These are phyloP conservation scores for Auricularia sp. DNA, from an alignment of 768 basidiomycete species.

Conservation along the genomic window DNA sequence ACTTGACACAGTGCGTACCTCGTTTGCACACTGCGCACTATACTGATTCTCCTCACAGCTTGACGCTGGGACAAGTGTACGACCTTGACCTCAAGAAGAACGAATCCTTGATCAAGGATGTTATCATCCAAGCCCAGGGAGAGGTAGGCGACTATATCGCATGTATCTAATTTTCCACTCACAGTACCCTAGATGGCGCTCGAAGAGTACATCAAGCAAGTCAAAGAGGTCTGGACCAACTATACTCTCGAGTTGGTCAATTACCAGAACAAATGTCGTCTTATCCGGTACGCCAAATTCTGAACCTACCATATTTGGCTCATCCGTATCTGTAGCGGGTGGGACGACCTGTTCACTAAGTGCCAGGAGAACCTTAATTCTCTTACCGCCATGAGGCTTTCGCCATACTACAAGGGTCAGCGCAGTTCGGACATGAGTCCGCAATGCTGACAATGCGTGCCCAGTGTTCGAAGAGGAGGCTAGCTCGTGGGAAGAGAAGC, in stretches of 20 bases:
- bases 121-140: slow-evolving; percentile 94
- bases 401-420: slow-evolving; percentile 93
- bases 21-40: neutral
- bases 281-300: slow-evolving; percentile 56
- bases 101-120: slow-evolving; percentile 83
- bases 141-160: slow-evolving; percentile 44
- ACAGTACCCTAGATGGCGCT: slow-evolving; percentile 66
- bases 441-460: slow-evolving; percentile 8
- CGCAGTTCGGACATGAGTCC: neutral
- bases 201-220: slow-evolving; percentile 91
- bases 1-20: slow-evolving; percentile 51
- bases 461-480: slow-evolving; percentile 88
- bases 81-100: slow-evolving; percentile 94
- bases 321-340: slow-evolving; percentile 47
- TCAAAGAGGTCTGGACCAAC: slow-evolving; percentile 93
- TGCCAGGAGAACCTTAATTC: slow-evolving; percentile 97
- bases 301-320: neutral
- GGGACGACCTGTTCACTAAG: slow-evolving; percentile 95
- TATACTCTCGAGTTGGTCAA: slow-evolving; percentile 95
- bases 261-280: slow-evolving; percentile 96
- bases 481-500: slow-evolving; percentile 90
- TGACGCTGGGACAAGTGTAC: slow-evolving; percentile 95
- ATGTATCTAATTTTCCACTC: slow-evolving; percentile 19
- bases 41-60: slow-evolving; percentile 34
- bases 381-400: slow-evolving; percentile 91